Evolutionary conservation across 73 alveolate genomes (phyloP), one percentile per base, ranked within the genome.

Genomic region (Breviolum minutum): DNA sequence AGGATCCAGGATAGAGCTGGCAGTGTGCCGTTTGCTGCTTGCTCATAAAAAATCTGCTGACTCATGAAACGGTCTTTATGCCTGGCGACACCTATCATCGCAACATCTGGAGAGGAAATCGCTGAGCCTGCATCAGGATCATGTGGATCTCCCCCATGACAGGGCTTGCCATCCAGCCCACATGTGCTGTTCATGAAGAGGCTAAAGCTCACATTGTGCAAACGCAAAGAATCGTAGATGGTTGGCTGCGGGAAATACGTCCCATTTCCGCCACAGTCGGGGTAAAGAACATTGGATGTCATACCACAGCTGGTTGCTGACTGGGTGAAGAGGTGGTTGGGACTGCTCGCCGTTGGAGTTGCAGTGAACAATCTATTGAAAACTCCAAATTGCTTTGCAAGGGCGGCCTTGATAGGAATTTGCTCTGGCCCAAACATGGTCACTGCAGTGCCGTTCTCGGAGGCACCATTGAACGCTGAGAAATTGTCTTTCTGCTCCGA

Each of bases 121-220:
- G 99, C 94, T 19, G 94, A 79, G 48, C 99, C 99, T 3, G 99
- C 69, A 40, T 94, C 99, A 14, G 99, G 99, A 27, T 76, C 93
- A n/a, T 94, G 99, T 6, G 99, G 99, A 64, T 80, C 93, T 24
- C 63, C 99, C 7, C 99, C 99, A 79, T 94, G 99, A 71, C 99
- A 94, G 26, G 99, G 94, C 94, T 92, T 92, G 54, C 94, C 99
- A 22, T 94, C 99, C 76, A 94, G 32, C 74, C 99, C 99, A 20
- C 99, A 94, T 1, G 99, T 94, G 85, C 99, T 94, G 73, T 94
- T 94, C 99, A 94, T 77, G 94, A 94, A 94, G 68, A 94, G 69
- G 64, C 94, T 80, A 62, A 94, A 94, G 94, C 99, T 94, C 70
- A 94, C 99, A 27, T 94, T 94, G 94, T 94, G 99, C 91, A 80